Conservation (phyloP, 108 stramenopile genomes). For the Stephanodiscus minutulus region DNA sequence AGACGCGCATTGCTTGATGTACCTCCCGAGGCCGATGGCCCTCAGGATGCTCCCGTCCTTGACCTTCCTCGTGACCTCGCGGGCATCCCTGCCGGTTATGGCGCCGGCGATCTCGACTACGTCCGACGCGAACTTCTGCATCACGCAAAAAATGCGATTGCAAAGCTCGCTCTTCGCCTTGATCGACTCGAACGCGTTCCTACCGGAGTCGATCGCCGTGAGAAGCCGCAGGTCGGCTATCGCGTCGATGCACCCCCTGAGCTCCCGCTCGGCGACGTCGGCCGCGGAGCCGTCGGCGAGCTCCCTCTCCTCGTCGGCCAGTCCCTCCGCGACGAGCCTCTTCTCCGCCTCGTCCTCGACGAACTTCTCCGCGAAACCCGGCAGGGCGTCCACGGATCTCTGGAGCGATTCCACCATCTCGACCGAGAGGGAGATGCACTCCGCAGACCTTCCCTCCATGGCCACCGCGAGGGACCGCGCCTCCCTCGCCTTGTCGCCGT, state of each 20-base stretch:
- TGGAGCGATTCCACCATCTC: conserved; percentile 55
- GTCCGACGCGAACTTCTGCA: conserved; percentile 41
- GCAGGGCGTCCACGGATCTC: conserved; percentile 49
- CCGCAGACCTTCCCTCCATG: conserved; percentile 42
- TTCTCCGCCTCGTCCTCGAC: conserved; percentile 48
- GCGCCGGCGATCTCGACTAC: conserved; percentile 44
- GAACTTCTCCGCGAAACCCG: conserved; percentile 38
- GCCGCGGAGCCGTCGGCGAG: conserved; percentile 17
- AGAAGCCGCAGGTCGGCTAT: conserved; percentile 49
- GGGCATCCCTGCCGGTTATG: conserved; percentile 32
- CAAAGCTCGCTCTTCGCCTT: conserved; percentile 41
- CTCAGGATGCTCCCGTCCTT: conserved; percentile 39
- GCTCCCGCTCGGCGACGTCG: conserved; percentile 48
- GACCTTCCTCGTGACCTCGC: conserved; percentile 23
- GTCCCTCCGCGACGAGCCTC: conserved; percentile 20
- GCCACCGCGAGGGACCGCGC: conserved; percentile 38
- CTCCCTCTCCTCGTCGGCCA: conserved; percentile 23
- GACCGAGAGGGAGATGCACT: conserved; percentile 49
- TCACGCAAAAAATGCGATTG: conserved; percentile 38
- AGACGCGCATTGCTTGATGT: conserved; percentile 50
- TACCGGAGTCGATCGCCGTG: conserved; percentile 52
- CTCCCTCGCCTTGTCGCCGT: conserved; percentile 46
- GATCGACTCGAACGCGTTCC: conserved; percentile 48
- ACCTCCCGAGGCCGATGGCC: conserved; percentile 22
- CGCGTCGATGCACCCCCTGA: conserved; percentile 46